Conservation (phyloP, 495 filamentous ascomycete genomes). For the Hyaloscypha finlandica region DNA sequence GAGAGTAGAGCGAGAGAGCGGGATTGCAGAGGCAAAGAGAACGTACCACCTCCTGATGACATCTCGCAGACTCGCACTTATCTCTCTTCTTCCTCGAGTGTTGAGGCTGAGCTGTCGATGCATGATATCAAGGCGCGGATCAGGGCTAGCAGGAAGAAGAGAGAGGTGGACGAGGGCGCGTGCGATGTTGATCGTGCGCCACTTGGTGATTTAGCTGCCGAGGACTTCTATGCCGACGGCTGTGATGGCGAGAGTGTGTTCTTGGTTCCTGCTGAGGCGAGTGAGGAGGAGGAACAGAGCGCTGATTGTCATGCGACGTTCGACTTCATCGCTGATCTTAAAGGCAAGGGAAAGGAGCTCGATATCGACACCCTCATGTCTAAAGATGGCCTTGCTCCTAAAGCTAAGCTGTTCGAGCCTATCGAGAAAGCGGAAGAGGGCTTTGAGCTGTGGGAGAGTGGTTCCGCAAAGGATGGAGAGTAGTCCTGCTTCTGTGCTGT, state of each 20-base stretch:
- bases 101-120: slow-evolving; percentile 37
- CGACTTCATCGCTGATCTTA: slow-evolving; percentile 37
- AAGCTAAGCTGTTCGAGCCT: slow-evolving; percentile 49
- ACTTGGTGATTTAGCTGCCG: slow-evolving; percentile 67
- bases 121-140: slow-evolving; percentile 37
- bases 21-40: slow-evolving; percentile 81
- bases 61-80: slow-evolving; percentile 47
- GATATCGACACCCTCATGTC: slow-evolving; percentile 52
- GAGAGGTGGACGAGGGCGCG: slow-evolving; percentile 22
- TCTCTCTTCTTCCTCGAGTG: slow-evolving; percentile 27
- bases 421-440: slow-evolving; percentile 53
- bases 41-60: slow-evolving; percentile 74
- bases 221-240: slow-evolving; percentile 72
- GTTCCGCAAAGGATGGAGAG: slow-evolving; percentile 48
- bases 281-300: slow-evolving; percentile 9
- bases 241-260: slow-evolving; percentile 23
- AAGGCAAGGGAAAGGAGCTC: slow-evolving; percentile 33
- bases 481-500: background rate
- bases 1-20: slow-evolving; percentile 54
- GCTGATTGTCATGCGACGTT: slow-evolving; percentile 25
- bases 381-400: slow-evolving; percentile 37
- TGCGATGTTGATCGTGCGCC: slow-evolving; percentile 63
- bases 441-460: slow-evolving; percentile 69
- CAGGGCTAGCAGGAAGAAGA: slow-evolving; percentile 10
- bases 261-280: slow-evolving; percentile 12